phyloP scores from a whole-genome alignment of 1,284 basidiomycete species.

The Leccinum angustisporum region DNA sequence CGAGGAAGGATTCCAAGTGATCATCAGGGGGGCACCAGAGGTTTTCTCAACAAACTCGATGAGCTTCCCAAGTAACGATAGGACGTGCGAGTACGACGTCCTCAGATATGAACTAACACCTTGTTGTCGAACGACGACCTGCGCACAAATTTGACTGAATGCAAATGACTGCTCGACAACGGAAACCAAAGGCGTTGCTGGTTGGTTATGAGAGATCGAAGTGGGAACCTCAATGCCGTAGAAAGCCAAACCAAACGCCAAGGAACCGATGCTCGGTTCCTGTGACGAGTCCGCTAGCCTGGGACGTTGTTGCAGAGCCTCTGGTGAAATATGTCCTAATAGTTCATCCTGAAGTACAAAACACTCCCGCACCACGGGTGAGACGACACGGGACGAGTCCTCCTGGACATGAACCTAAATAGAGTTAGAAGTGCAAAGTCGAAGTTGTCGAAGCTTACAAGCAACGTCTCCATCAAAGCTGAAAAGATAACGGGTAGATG shows the following conservation, averaged over 20 bases:
- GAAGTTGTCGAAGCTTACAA: slow-evolving; percentile 41
- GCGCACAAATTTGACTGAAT: slow-evolving; percentile 48
- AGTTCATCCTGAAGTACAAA: slow-evolving; percentile 55
- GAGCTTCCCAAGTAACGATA: slow-evolving; percentile 53
- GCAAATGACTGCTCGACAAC: slow-evolving; percentile 54
- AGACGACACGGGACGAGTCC: slow-evolving; percentile 37
- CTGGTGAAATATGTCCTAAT: slow-evolving; percentile 50
- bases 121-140: slow-evolving; percentile 35
- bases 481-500: slow-evolving; percentile 80
- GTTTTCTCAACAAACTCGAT: slow-evolving; percentile 42
- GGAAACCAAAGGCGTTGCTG: slow-evolving; percentile 52
- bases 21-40: slow-evolving; percentile 30
- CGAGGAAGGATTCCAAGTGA: slow-evolving; percentile 54
- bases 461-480: slow-evolving; percentile 60
- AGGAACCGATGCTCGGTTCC: slow-evolving; percentile 39
- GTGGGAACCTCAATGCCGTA: slow-evolving; percentile 48
- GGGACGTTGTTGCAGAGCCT: slow-evolving; percentile 51
- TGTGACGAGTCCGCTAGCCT: slow-evolving; percentile 40
- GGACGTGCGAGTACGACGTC: slow-evolving; percentile 48
- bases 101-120: slow-evolving; percentile 36
- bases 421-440: slow-evolving; percentile 6
- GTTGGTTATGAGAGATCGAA: slow-evolving; percentile 26
- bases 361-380: slow-evolving; percentile 42
- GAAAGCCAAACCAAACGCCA: slow-evolving; percentile 57
- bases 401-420: slow-evolving; percentile 43